Evolutionary conservation across 2,329 filamentous ascomycete species (phyloP).

Genomic region (Alternaria gaisen): DNA sequence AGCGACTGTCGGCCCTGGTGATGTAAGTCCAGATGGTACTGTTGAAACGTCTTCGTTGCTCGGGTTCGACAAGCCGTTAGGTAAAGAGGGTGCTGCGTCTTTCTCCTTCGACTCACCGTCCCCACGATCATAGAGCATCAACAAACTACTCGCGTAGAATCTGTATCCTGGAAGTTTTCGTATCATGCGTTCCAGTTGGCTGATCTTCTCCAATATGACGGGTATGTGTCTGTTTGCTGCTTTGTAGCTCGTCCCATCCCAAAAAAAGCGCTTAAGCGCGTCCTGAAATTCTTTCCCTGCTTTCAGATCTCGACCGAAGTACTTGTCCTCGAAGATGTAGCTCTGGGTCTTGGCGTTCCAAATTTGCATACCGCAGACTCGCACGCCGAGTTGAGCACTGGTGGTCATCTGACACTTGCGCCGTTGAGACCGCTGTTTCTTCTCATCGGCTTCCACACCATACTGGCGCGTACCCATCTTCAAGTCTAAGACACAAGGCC

Average conservation of each 20-base stretch:
- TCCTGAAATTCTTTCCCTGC: constrained; percentile 88
- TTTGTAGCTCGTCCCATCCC: constrained; percentile 82
- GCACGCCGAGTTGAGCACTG: constrained; percentile 87
- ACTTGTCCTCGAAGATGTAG: constrained; percentile 98
- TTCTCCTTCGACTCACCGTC: constrained; percentile 60
- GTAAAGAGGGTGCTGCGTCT: constrained; percentile 14
- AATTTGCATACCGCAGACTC: constrained; percentile 94
- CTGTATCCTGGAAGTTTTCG: constrained; percentile 82
- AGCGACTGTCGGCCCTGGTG: constrained; percentile 23
- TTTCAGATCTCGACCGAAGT: constrained; percentile 88
- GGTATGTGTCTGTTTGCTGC: constrained; percentile 90
- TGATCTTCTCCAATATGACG: constrained; percentile 82
- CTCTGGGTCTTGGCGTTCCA: constrained; percentile 86
- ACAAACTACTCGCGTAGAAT: constrained; percentile 92
- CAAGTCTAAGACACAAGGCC: constrained; percentile 94
- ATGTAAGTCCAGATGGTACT: constrained; percentile 37
- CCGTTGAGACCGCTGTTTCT: constrained; percentile 92
- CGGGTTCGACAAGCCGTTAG: constrained; percentile 24
- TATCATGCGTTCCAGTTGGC: constrained; percentile 83
- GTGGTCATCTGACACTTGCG: constrained; percentile 94
- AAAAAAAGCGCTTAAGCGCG: constrained; percentile 87
- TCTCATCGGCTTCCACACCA: constrained; percentile 87
- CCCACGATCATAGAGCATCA: constrained; percentile 97
- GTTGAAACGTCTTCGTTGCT: constrained; percentile 33
- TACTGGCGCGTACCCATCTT: constrained; percentile 99